Evolutionary conservation across 805 yeast species (phyloP), one percentile per base, ranked within the genome.

Genomic region (Zygosaccharomyces rouxii): DNA sequence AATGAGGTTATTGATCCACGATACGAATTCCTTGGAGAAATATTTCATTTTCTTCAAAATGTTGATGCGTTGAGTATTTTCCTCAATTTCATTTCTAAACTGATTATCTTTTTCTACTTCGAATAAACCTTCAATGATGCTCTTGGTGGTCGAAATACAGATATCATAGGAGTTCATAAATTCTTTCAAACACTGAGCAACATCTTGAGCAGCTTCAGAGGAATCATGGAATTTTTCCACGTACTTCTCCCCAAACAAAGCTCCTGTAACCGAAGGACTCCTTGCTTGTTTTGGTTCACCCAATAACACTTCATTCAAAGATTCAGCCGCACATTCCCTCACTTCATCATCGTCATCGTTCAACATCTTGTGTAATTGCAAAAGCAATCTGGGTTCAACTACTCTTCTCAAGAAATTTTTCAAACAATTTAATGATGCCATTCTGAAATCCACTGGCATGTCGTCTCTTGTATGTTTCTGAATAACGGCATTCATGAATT

Each of bases 291-390:
- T 31, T 10, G 19, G 7, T n/a, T 25, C 22, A n/a, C 18, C 55
- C 21, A 75, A 59, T 16, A 70, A 50, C 3, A 49, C 31, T 2
- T 73, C 60, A 14, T 53, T 54, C n/a, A 81, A 60, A 47, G 70
- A 71, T 1, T 54, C 40, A 0, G 86, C 71, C 0, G 86, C 76
- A 2, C 56, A 14, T 1, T 66, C 64, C 48, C 95, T 70, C 5
- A 86, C 66, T 11, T 74, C 80, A 10, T 72, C 78, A 55, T 84
- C 92, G 57, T 87, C 95, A 63, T 88, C 96, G 45, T 67, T 67
- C 21, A 83, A 59, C 52, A 69, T 73, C 11, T 65, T 59, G 49
- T 71, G 71, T 0, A 74, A 44, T 35, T 54, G 48, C 35, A 68
- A 47, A 10, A 57, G 30, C 47, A 66, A 54, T 7, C 41, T 37